Evolutionary conservation across 805 yeast species (phyloP).

Genomic region (Candida adriatica): DNA sequence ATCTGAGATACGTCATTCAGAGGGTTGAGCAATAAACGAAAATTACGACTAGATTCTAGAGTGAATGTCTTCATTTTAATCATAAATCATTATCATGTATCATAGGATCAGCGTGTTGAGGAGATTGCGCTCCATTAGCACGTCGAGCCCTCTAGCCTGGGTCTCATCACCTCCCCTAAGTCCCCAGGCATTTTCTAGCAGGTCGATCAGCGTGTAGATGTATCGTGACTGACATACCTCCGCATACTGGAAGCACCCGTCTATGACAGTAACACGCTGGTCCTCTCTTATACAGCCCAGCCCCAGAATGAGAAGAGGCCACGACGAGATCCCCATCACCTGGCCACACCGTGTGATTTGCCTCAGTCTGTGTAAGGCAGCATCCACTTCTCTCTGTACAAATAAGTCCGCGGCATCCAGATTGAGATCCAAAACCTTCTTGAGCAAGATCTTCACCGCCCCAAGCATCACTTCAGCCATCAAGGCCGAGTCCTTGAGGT

Average conservation of each 20-base stretch:
- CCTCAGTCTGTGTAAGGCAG: conserved; percentile 4
- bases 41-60: no score
- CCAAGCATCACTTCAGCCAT: conserved; percentile 13
- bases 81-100: not conserved
- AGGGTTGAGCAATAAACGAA: no score
- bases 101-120: conserved; percentile 5
- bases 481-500: conserved; percentile 13
- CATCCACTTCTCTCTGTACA: conserved; percentile 9
- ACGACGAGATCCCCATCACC: conserved; percentile 8
- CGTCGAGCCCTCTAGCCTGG: conserved; percentile 11
- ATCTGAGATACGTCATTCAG: not conserved
- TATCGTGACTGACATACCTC: conserved; percentile 12
- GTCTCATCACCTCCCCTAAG: conserved; percentile 3
- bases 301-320: conserved; percentile 18
- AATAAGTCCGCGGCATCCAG: conserved; percentile 1
- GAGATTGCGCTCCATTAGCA: conserved; percentile 7
- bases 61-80: not conserved
- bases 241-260: conserved; percentile 9
- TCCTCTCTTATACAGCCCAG: conserved; percentile 5
- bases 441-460: conserved; percentile 14
- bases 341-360: conserved; percentile 8
- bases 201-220: conserved; percentile 11
- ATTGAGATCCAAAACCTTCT: conserved; percentile 9
- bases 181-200: conserved; percentile 16
- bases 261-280: conserved; percentile 8